phyloP scores from a whole-genome alignment of 1,284 basidiomycete species.

The Psilocybe mexicana region DNA sequence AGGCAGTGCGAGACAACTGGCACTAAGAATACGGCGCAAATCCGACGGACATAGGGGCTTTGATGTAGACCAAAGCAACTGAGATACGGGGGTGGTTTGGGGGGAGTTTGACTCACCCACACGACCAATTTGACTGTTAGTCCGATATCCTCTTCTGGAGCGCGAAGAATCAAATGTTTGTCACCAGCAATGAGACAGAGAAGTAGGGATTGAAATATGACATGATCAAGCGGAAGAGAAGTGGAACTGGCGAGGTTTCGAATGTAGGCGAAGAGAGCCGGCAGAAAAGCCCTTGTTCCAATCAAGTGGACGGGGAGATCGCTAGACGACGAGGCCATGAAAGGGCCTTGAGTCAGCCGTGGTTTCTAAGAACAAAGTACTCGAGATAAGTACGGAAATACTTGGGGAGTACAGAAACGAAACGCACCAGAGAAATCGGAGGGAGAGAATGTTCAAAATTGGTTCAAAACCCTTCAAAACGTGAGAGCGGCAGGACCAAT shows the following conservation, averaged over 20 bases:
- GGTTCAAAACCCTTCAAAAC: background rate
- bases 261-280: constrained; percentile 48
- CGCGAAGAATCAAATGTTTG: constrained; percentile 62
- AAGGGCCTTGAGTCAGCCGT: background rate
- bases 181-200: constrained; percentile 62
- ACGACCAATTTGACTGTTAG: constrained; percentile 54
- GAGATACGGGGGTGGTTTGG: constrained; percentile 12
- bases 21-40: background rate
- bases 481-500: constrained; percentile 8
- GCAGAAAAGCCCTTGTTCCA: constrained; percentile 55
- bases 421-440: background rate
- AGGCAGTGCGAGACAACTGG: background rate
- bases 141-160: constrained; percentile 58
- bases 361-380: background rate
- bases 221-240: constrained; percentile 57
- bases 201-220: constrained; percentile 65
- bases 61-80: constrained; percentile 1
- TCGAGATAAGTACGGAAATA: too few species aligned
- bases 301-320: constrained; percentile 30
- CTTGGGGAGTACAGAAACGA: background rate
- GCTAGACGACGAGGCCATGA: constrained; percentile 7
- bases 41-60: background rate
- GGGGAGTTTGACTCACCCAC: constrained; percentile 47
- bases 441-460: background rate
- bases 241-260: constrained; percentile 38